Evolutionary conservation across 2,329 filamentous ascomycete species (phyloP).

Genomic region (Lachnellula cervina): DNA sequence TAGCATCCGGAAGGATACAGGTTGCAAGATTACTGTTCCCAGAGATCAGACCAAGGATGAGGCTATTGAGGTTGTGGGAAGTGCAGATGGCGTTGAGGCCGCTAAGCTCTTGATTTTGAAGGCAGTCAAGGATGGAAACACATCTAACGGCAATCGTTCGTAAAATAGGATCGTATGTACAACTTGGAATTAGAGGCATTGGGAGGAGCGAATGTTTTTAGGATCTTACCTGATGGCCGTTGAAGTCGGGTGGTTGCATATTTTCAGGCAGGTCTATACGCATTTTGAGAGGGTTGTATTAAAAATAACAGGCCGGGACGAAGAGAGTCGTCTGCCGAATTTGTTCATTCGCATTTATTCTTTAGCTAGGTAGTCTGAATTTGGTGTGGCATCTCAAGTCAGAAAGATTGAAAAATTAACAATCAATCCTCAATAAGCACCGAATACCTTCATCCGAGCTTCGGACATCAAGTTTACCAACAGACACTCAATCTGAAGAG

Average conservation of each 20-base stretch:
- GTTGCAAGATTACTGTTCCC: constrained; percentile 90
- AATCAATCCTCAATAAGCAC: neutral
- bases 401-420: neutral
- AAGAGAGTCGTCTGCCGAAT: neutral
- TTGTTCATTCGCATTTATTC: neutral
- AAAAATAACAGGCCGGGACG: constrained; percentile 3
- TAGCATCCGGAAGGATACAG: constrained; percentile 83
- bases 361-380: neutral
- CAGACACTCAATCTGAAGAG: neutral
- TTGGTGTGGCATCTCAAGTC: neutral
- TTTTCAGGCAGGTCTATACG: neutral
- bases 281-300: constrained; percentile 16
- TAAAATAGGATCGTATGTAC: neutral
- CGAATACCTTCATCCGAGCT: neutral
- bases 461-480: neutral
- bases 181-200: neutral
- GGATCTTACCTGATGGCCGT: neutral
- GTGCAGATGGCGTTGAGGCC: constrained; percentile 73
- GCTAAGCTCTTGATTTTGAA: constrained; percentile 86
- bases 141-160: constrained; percentile 10
- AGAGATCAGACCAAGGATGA: constrained; percentile 70
- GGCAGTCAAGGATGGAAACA: constrained; percentile 57
- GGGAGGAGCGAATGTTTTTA: neutral
- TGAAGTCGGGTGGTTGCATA: neutral
- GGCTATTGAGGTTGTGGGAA: constrained; percentile 85